Evolutionary conservation across 495 filamentous ascomycete genomes (phyloP), one percentile per base, ranked within the genome.

Genomic region (Parathielavia hyrcaniae): DNA sequence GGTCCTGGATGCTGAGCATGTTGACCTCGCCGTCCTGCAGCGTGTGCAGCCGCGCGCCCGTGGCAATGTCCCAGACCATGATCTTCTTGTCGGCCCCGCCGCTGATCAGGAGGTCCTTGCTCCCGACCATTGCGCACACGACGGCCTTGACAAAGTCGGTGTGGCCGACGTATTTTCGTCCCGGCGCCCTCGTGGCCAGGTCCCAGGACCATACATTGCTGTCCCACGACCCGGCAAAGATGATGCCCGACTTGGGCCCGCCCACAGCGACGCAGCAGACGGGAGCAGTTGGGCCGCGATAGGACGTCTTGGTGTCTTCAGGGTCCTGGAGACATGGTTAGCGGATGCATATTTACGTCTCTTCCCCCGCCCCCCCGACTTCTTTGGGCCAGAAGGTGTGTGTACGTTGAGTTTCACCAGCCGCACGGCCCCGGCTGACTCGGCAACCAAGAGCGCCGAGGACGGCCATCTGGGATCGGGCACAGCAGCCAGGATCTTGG

Each of bases 141-240:
- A 97, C 74, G 6, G 86, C 77, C 69, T 92, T 95, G 53, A 98
- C 88, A 65, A 98, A 98, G 67, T 98, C 93, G 0, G 82, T 77
- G 67, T 98, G 93, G 12, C 90, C 93, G 41, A 76, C 78, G 67
- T 87, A 93, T 52, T 77, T 83, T 45, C 71, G 75, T 12, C 72
- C 73, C 0, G 72, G 77, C 13, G 76, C 64, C 23, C 76, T 74
- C 3, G 82, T 83, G 19, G 73, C 63, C 38, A 84, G 74, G 61
- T 86, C 78, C 88, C 88, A 96, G 35, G 88, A 87, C 83, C 85
- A 96, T 43, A 97, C 80, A 22, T 79, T 76, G 70, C 95, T 96
- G 75, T 98, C 91, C 93, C 93, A 98, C 60, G 86, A 89, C 23
- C 90, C 91, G 30, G 88, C 89, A 69, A 90, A 97, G 48, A 97